Base-by-base conservation (phyloP, 306 rosid genomes). In the Cicer judaicum region DNA sequence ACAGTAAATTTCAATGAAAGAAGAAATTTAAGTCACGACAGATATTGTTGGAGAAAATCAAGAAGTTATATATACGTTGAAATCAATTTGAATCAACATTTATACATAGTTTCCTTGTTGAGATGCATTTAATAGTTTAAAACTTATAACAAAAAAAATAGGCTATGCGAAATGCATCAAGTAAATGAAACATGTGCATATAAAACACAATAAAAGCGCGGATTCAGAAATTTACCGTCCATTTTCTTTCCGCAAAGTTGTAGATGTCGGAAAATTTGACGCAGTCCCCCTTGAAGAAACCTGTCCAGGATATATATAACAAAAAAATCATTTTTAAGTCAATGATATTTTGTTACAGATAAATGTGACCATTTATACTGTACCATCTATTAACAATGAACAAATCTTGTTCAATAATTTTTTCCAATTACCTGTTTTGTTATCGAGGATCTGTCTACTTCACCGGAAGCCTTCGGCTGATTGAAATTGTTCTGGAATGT, bases 401-500 rank as follows among this genome's bases (percentile, higher is more conserved):
- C 43, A 47, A 52, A 34, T 63, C 36, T 49, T 19, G 16, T 40
- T n/a, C 80, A 44, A 42, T 18, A 50, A 59, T 76, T 34, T 48
- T 77, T 56, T 48, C 64, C 60, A 52, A 7, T 19, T 79, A 93
- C 98, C 97, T 80, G 91, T 70, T 78, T 82, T 40, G 82, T 83
- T 48, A 86, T 74, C 60, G 62, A 75, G 72, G 83, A 74, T 72
- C 50, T 82, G 76, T 82, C 92, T 34, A 12, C 66, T 53, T 87
- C 89, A 41, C 40, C 75, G 18, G 89, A 79, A 39, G 87, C 18
- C 70, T 82, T 87, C 59, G 81, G 56, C 81, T 86, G 92, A 87
- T 80, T 78, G 74, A 79, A 86, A 77, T 70, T 90, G 80, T 88
- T 91, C 72, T 91, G 95, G 86, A 94, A 94, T 14, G 97, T 80